These are phyloP conservation scores for Fusarium udum DNA, from an alignment of 2,329 filamentous ascomycete genomes.

Conservation along the genomic window DNA sequence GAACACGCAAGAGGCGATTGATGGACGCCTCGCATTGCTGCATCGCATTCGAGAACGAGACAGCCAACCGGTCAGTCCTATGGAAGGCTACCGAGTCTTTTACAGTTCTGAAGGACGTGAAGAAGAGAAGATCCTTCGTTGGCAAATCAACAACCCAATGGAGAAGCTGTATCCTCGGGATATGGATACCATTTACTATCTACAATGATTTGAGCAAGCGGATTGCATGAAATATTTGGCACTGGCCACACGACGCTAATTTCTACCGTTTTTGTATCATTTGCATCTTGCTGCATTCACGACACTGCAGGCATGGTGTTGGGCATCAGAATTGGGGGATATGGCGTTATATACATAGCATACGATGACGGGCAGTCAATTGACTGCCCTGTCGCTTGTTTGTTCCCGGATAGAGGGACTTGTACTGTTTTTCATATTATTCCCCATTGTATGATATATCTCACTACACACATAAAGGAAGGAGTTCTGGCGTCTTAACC, in stretches of 20 bases:
- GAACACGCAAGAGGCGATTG: conserved; percentile 59
- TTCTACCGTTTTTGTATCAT: conserved; percentile 9
- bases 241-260: conserved; percentile 1
- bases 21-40: conserved; percentile 49
- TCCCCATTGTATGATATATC: conserved; percentile 32
- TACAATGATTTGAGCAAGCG: conserved; percentile 34
- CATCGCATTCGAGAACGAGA: conserved; percentile 47
- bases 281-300: conserved; percentile 28
- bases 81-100: conserved; percentile 46
- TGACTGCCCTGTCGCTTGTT: conserved; percentile 9
- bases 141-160: conserved; percentile 51
- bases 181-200: conserved; percentile 51
- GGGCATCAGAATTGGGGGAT: conserved; percentile 23
- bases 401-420: conserved; percentile 14
- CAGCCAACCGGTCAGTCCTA: conserved; percentile 40
- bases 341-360: conserved; percentile 25
- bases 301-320: conserved; percentile 32
- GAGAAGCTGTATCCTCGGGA: conserved; percentile 49
- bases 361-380: conserved; percentile 20
- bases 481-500: conserved; percentile 24
- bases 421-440: conserved; percentile 9
- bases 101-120: conserved; percentile 41
- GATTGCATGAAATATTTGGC: not conserved
- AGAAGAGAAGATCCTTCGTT: conserved; percentile 44
- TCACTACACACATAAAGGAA: conserved; percentile 24